Base-by-base conservation (phyloP, 1,284 basidiomycete genomes). In the Grifola frondosa region DNA sequence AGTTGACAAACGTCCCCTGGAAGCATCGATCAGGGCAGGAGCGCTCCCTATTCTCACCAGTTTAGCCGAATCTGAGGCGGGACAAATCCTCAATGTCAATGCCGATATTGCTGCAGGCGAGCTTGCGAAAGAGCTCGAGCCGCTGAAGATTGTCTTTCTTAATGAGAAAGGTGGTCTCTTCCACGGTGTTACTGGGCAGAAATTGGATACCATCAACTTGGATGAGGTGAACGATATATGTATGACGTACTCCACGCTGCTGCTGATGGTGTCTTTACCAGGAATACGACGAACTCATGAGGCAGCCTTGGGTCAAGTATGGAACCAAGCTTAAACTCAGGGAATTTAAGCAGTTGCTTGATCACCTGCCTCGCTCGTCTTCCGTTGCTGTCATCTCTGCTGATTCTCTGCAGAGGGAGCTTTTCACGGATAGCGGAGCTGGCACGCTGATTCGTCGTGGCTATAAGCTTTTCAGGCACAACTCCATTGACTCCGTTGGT, bases 221-320 rank as follows among this genome's bases (percentile, higher is more conserved):
- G 96, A 99, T 65, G 96, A 99, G 78, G 90, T 88, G 53, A 40
- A 71, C 23, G 21, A 30, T 41, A 15, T 35, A 20, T 26, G 31
- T n/a, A n/a, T n/a, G n/a, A n/a, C n/a, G n/a, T 40, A 35, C 41
- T 45, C 16, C 50, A 12, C 26, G 26, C n/a, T n/a, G n/a, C n/a
- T n/a, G n/a, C n/a, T n/a, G n/a, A n/a, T n/a, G n/a, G n/a, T n/a
- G n/a, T 3, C 34, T 49, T 19, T 36, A 26, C 11, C 57, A 91
- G 88, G 96, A 99, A 73, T 99, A 97, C 69, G 91, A 97, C 55
- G 80, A 80, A 30, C 81, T 99, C 48, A 93, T 99, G 94, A 97
- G 95, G 65, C 88, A 98, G 71, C 81, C 94, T n/a, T 99, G 97
- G 96, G 96, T 99, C 71, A 97, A 97, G 69, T 98, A 86, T 64